phyloP scores from a whole-genome alignment of 1,284 basidiomycete genomes.

The Rhodotorula glutinis region DNA sequence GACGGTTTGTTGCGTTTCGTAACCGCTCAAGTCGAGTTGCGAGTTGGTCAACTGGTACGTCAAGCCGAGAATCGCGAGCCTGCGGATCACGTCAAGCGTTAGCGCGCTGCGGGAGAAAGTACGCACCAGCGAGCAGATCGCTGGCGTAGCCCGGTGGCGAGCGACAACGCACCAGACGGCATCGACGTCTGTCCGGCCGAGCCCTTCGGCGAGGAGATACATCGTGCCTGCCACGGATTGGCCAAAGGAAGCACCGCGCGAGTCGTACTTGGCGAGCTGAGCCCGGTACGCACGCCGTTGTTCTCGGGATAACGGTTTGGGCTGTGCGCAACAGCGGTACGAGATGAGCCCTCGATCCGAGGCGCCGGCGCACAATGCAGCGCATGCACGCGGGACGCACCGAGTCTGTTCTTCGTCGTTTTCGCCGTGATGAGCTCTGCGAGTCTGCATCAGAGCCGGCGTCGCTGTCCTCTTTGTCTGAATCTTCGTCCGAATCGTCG shows the following conservation, averaged over 20 bases:
- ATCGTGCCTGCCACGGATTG: constrained; percentile 86
- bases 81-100: constrained; percentile 45
- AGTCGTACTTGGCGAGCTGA: constrained; percentile 76
- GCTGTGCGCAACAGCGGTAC: constrained; percentile 5
- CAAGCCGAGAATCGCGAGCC: constrained; percentile 89
- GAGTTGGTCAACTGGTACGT: constrained; percentile 88
- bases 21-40: constrained; percentile 78
- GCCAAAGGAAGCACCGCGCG: constrained; percentile 77
- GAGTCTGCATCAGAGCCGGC: constrained; percentile 52
- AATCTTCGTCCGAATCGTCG: constrained; percentile 52
- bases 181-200: constrained; percentile 90
- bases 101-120: background rate
- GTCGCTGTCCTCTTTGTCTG: constrained; percentile 51
- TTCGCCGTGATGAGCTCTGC: constrained; percentile 31
- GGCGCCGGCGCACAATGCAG: background rate
- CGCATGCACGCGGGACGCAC: constrained; percentile 1
- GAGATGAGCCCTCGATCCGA: too few relatives aligned
- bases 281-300: constrained; percentile 63
- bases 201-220: constrained; percentile 81
- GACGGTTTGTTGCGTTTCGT: constrained; percentile 73
- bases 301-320: constrained; percentile 54
- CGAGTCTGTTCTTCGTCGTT: constrained; percentile 34
- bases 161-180: constrained; percentile 68
- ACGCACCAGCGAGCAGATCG: too few relatives aligned
- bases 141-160: background rate